A percentile compares a stretch with the other conserved stretches of the same genome.
Evolutionary conservation across 257 asterid genomes (phyloP).

Genomic region (Cynanchum wilfordii): DNA sequence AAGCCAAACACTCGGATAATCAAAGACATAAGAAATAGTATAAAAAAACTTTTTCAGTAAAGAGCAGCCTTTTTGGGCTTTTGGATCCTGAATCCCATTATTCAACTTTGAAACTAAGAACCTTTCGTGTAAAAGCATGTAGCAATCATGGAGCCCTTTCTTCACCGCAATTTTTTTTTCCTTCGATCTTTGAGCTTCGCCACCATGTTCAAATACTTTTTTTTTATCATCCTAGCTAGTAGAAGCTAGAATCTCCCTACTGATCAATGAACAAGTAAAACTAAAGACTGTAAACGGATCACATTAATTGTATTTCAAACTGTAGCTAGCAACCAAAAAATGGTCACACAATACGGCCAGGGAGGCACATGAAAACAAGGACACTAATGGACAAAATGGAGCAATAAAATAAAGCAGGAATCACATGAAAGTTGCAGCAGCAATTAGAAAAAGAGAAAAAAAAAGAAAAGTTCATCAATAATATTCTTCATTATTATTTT

Average conservation of each 20-base stretch:
- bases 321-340: neutral
- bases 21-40: constrained; percentile 15
- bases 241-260: constrained; percentile 5
- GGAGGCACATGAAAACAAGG: constrained; percentile 16
- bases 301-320: neutral
- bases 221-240: neutral
- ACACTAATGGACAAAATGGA: constrained; percentile 27
- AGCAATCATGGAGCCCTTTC: constrained; percentile 48
- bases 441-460: neutral
- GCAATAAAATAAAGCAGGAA: constrained; percentile 9
- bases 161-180: constrained; percentile 15
- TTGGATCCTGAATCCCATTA: constrained; percentile 36
- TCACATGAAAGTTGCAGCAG: constrained; percentile 12
- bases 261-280: neutral
- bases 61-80: constrained; percentile 22
- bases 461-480: neutral
- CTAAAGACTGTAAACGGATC: neutral
- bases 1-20: constrained; percentile 15
- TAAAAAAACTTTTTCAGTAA: constrained; percentile 1
- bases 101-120: constrained; percentile 26
- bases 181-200: constrained; percentile 29
- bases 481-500: neutral
- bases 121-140: constrained; percentile 40
- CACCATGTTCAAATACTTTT: neutral
- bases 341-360: constrained; percentile 9